These are phyloP conservation scores for Aureobasidium sp. DNA, from an alignment of 2,329 filamentous ascomycete species.

Conservation along the genomic window DNA sequence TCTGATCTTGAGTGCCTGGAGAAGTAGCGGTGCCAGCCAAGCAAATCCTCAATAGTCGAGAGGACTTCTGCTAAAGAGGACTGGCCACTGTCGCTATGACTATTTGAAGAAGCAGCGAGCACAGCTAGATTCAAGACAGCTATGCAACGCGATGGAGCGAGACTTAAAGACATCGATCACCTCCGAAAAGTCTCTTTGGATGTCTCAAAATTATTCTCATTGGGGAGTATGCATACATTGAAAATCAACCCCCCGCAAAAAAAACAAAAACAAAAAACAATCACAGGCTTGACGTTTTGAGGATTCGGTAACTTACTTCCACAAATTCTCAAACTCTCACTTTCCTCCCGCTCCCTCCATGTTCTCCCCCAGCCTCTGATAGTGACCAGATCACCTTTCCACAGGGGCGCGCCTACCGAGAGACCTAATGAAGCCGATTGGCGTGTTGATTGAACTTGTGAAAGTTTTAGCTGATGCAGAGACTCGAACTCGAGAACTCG, in stretches of 20 bases:
- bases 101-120: not conserved
- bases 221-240: not conserved
- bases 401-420: not conserved
- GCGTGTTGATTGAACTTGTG: not conserved
- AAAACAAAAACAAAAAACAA: not conserved
- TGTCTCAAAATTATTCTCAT: not conserved
- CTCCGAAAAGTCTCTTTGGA: too few relatives aligned
- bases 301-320: not conserved
- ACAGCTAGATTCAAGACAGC: not conserved
- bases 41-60: constrained; percentile 21
- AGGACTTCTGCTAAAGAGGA: not conserved
- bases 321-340: not conserved
- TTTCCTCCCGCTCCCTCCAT: not conserved
- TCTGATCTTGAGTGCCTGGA: constrained; percentile 87
- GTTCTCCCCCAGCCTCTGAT: not conserved
- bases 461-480: not conserved
- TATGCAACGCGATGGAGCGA: not conserved
- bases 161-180: not conserved
- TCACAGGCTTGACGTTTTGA: not conserved
- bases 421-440: not conserved
- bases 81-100: not conserved
- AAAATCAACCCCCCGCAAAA: not conserved
- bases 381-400: not conserved
- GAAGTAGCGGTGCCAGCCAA: constrained; percentile 65
- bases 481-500: not conserved